These are phyloP conservation scores for Nidularia sp. DNA, from an alignment of 768 basidiomycete species.

Conservation along the genomic window DNA sequence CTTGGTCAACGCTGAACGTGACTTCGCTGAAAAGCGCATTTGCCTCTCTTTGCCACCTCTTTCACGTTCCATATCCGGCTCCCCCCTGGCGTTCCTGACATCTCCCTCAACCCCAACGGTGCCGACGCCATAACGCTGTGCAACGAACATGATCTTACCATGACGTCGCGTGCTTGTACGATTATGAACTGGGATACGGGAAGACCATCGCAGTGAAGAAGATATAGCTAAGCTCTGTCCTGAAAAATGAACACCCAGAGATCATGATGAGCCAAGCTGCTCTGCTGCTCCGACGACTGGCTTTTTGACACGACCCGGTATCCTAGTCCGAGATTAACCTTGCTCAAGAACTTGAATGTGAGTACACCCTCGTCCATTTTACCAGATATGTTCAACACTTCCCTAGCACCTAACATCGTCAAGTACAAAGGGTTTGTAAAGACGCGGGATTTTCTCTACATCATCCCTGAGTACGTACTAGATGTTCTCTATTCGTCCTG, in stretches of 20 bases:
- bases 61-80: constrained; percentile 4
- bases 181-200: constrained; percentile 78
- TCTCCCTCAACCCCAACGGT: constrained; percentile 1
- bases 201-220: constrained; percentile 99
- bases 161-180: constrained; percentile 21
- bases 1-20: constrained; percentile 43
- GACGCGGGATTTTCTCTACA: constrained; percentile 90
- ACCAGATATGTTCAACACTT: neutral
- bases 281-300: constrained; percentile 3
- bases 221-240: constrained; percentile 91
- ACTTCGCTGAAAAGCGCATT: constrained; percentile 24
- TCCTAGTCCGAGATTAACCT: constrained; percentile 89
- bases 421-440: constrained; percentile 99
- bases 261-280: constrained; percentile 74
- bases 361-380: constrained; percentile 11
- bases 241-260: constrained; percentile 88
- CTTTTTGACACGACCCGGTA: constrained; percentile 8
- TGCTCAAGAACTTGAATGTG: constrained; percentile 95
- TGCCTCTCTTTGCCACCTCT: constrained; percentile 4
- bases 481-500: neutral
- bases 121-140: neutral
- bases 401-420: constrained; percentile 90
- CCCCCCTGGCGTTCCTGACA: neutral
- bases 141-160: constrained; percentile 11
- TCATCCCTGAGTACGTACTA: constrained; percentile 81